Evolutionary conservation across 179 eudicot species (phyloP).

Genomic region (Heliamphora pulchella): DNA sequence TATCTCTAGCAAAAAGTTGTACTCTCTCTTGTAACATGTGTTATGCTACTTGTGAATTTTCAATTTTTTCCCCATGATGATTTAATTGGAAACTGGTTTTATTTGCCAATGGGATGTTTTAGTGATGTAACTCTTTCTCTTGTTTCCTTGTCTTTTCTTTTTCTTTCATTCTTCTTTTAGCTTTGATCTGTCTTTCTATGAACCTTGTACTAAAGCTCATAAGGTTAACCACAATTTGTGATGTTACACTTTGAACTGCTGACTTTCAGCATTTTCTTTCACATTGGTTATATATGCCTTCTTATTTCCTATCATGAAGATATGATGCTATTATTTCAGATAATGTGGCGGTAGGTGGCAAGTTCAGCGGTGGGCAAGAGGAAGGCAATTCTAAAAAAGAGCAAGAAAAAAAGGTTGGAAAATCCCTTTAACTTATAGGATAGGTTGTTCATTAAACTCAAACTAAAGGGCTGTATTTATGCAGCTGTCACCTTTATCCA

Average conservation of each 20-base stretch:
- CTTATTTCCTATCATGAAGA: background rate
- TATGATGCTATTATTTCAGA: constrained; percentile 30
- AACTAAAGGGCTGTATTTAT: constrained; percentile 18
- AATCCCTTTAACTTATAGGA: background rate
- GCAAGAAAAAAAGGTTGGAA: constrained; percentile 57
- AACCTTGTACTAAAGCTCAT: too few relatives aligned
- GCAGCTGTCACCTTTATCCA: constrained; percentile 85
- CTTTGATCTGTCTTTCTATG: too few relatives aligned
- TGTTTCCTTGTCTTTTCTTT: background rate
- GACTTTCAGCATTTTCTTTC: constrained; percentile 1
- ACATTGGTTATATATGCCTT: background rate
- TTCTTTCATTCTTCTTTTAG: background rate
- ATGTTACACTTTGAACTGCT: background rate
- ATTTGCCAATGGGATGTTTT: background rate
- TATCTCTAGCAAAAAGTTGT: background rate
- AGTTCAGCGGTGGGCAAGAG: constrained; percentile 35
- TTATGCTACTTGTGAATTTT: background rate
- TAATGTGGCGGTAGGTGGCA: constrained; percentile 34
- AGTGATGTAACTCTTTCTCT: background rate
- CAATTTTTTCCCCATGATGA: background rate
- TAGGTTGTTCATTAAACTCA: background rate
- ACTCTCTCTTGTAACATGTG: background rate
- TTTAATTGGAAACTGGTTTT: background rate
- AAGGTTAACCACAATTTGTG: too few relatives aligned
- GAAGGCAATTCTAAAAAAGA: constrained; percentile 44